Conservation (phyloP, 2,329 filamentous ascomycete species). For the Aspergillus sp. region DNA sequence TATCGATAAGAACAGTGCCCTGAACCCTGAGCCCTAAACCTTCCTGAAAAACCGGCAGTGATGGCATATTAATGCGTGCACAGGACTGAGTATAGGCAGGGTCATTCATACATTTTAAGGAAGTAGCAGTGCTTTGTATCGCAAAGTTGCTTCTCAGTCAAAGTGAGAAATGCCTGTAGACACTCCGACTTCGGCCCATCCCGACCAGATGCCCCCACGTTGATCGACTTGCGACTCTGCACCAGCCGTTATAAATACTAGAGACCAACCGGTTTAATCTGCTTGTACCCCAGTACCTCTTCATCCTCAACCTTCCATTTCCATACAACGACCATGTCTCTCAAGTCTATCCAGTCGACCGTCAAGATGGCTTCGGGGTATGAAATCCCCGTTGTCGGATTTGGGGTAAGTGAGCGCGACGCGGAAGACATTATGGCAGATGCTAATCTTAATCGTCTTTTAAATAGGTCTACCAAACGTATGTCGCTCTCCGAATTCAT, state of each 20-base stretch:
- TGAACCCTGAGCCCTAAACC: conserved; percentile 7
- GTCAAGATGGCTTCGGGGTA: conserved; percentile 34
- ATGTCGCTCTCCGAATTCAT: conserved; percentile 3
- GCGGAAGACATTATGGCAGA: no score
- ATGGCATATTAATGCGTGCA: not conserved
- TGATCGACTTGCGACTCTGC: not conserved
- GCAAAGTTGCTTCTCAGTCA: no score
- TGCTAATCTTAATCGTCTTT: no score
- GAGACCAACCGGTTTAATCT: not conserved
- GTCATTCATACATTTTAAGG: no score
- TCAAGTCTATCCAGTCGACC: conserved; percentile 25
- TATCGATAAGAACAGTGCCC: conserved; percentile 16
- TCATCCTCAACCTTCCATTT: not conserved
- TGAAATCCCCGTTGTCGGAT: conserved; percentile 34
- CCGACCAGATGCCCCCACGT: no score
- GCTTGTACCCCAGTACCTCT: not conserved
- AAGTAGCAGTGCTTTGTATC: not conserved
- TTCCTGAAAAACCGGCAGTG: not conserved
- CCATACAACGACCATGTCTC: conserved; percentile 13
- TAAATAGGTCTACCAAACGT: conserved; percentile 35
- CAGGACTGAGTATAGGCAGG: not conserved
- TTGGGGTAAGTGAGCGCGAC: conserved; percentile 27
- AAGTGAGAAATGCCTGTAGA: no score
- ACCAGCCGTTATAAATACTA: not conserved
- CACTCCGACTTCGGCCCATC: no score